phyloP scores from a whole-genome alignment of 2,329 filamentous ascomycete genomes.

The Fusarium tjaetaba region DNA sequence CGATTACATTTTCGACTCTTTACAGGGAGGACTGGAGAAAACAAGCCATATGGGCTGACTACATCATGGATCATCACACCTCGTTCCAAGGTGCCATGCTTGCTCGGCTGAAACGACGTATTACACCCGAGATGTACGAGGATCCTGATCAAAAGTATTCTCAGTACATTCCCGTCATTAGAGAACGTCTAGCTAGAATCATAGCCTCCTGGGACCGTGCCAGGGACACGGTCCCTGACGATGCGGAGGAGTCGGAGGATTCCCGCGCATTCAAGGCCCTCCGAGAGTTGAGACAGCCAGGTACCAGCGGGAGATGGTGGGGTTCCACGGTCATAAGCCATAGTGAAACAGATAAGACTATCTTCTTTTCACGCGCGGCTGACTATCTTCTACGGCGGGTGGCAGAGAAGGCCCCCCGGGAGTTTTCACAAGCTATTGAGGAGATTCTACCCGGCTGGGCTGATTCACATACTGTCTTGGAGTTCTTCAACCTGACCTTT shows the following conservation, averaged over 20 bases:
- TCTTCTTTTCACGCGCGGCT: neutral
- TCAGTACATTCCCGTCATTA: neutral
- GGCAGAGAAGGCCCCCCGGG: neutral
- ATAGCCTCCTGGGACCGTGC: neutral
- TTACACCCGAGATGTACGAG: neutral
- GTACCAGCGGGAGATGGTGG: neutral
- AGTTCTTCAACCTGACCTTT: neutral
- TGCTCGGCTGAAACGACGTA: neutral
- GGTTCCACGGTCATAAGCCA: neutral
- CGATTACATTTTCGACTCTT: neutral
- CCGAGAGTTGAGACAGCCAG: neutral
- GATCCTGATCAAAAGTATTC: neutral
- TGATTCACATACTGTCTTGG: neutral
- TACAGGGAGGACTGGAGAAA: neutral
- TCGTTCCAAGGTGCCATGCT: neutral
- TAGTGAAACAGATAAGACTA: neutral
- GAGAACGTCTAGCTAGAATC: fast-evolving
- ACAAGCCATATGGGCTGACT: neutral
- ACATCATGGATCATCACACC: neutral
- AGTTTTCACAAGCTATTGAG: neutral
- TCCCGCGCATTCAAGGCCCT: neutral
- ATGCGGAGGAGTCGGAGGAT: too few relatives aligned
- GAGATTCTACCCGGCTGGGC: neutral
- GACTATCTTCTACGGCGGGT: neutral
- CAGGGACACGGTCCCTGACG: too few relatives aligned